A percentile compares a stretch with the other conserved stretches of the same genome.
These are phyloP conservation scores for Avena atlantica DNA, from an alignment of 176 grass and related monocot genomes.

Conservation along the genomic window DNA sequence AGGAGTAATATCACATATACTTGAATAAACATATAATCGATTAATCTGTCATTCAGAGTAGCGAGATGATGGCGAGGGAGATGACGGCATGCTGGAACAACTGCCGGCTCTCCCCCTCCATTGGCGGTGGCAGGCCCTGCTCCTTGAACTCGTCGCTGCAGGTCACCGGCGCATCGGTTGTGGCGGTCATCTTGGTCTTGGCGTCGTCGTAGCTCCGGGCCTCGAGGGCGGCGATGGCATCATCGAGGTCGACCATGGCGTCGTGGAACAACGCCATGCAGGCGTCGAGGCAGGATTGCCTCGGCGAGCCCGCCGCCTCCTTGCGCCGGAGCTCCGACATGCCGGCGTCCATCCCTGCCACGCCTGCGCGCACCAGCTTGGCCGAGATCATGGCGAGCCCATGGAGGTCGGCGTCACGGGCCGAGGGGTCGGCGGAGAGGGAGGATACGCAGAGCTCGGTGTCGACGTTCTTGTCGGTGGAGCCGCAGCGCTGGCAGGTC, in stretches of 20 bases:
- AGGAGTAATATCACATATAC: not conserved
- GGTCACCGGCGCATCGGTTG: constrained; percentile 47
- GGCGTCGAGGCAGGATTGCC: constrained; percentile 36
- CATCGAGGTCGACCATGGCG: constrained; percentile 24
- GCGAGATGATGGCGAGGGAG: constrained; percentile 61
- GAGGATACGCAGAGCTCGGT: constrained; percentile 55
- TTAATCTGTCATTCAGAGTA: not conserved
- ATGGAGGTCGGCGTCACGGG: constrained; percentile 3
- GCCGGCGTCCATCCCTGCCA: constrained; percentile 11
- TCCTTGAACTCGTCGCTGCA: constrained; percentile 68
- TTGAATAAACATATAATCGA: not conserved
- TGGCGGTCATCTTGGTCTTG: constrained; percentile 56
- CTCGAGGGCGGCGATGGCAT: constrained; percentile 40
- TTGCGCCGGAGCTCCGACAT: constrained; percentile 24
- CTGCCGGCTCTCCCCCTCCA: constrained; percentile 37
- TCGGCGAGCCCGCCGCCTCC: not conserved
- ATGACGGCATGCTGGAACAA: constrained; percentile 58
- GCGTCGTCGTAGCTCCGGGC: constrained; percentile 48
- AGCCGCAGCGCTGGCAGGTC: constrained; percentile 41
- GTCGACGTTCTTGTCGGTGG: constrained; percentile 51
- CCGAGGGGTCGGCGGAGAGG: constrained; percentile 38
- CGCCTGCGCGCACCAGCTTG: constrained; percentile 11
- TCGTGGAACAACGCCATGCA: constrained; percentile 52
- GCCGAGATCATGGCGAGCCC: constrained; percentile 50
- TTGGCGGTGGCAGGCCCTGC: constrained; percentile 34